Conservation (phyloP, 1,139 yeast species). For the Geotrichum cucujoidarum region DNA sequence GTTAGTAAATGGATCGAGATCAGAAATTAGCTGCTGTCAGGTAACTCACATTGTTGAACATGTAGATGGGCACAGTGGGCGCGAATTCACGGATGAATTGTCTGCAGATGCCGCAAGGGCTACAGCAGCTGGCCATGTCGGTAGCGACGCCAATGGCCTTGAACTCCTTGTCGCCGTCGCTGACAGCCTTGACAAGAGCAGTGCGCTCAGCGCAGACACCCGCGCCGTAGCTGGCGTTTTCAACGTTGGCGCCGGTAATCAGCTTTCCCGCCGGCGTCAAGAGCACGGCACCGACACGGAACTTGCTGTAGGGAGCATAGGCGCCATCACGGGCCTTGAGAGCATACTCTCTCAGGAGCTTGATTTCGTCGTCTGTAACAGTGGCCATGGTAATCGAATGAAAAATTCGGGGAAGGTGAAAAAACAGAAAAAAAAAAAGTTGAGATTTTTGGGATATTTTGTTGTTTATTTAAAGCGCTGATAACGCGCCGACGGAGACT, state of each 20-base stretch:
- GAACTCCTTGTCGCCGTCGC: slow-evolving; percentile 34
- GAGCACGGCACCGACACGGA: slow-evolving; percentile 80
- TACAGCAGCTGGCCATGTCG: slow-evolving; percentile 54
- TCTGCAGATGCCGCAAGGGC: slow-evolving; percentile 94
- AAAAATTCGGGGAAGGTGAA: slow-evolving; percentile 1
- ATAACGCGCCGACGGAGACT: neutral
- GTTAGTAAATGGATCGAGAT: no score
- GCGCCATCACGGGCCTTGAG: slow-evolving; percentile 40
- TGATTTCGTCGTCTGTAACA: slow-evolving; percentile 15
- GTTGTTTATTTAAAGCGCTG: neutral
- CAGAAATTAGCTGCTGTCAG: neutral
- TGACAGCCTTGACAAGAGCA: slow-evolving; percentile 59
- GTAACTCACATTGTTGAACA: slow-evolving; percentile 26
- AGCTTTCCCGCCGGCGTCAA: slow-evolving; percentile 47
- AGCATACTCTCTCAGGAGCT: slow-evolving; percentile 12
- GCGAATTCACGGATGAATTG: slow-evolving; percentile 79
- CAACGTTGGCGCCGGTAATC: slow-evolving; percentile 78
- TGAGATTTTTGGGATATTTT: neutral
- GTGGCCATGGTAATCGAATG: neutral
- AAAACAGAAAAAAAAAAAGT: neutral
- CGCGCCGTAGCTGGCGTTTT: slow-evolving; percentile 88
- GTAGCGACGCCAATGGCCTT: slow-evolving; percentile 69
- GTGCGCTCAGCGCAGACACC: slow-evolving; percentile 88
- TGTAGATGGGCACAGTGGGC: slow-evolving; percentile 32
- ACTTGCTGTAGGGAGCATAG: slow-evolving; percentile 80